Percentiles rank a stretch among this genome's conserved stretches.
These are phyloP conservation scores for Heracleum sosnowskyi DNA, from an alignment of 129 eudicot species.

Conservation along the genomic window DNA sequence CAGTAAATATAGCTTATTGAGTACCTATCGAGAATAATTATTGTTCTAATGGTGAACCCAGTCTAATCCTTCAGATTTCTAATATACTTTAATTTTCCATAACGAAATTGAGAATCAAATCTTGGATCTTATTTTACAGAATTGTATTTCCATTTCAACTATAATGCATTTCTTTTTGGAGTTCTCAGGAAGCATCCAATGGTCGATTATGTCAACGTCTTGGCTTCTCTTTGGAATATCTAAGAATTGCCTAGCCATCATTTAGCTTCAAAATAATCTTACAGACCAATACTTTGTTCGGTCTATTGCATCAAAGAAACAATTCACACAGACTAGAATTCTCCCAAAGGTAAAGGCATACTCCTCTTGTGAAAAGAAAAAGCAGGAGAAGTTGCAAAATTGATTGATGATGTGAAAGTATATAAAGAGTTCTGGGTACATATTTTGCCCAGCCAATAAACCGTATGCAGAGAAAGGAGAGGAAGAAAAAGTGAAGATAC, in stretches of 20 bases:
- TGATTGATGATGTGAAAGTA: background rate
- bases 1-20: background rate
- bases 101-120: background rate
- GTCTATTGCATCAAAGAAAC: background rate
- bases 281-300: background rate
- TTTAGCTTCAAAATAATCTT: background rate
- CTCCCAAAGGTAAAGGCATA: background rate
- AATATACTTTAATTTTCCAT: background rate
- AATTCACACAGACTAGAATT: background rate
- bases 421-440: background rate
- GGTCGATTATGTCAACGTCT: background rate
- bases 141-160: background rate
- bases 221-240: background rate
- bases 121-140: background rate
- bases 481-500: conserved; percentile 22
- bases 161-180: background rate
- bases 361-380: background rate
- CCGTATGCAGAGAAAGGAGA: conserved; percentile 11
- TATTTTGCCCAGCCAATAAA: background rate
- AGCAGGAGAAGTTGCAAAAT: background rate
- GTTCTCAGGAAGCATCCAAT: background rate
- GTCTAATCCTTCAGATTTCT: background rate
- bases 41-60: background rate
- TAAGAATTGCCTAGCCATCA: background rate
- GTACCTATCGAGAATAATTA: background rate